Evolutionary conservation across 306 rosid genomes (phyloP).

Genomic region (Vachellia pachyceras): DNA sequence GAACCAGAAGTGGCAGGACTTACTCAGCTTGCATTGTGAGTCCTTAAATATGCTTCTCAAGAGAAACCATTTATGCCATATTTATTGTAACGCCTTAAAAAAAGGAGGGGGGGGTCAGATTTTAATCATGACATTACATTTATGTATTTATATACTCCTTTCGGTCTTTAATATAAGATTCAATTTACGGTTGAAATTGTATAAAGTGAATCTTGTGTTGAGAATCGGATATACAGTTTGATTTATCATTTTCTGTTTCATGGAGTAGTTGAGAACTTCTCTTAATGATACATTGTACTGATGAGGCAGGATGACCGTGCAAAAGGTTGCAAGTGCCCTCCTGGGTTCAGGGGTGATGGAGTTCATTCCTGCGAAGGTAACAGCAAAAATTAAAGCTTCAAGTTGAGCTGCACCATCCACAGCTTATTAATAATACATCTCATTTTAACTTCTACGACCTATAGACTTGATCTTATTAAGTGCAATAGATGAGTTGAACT

Average conservation of each 20-base stretch:
- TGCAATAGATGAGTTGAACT: neutral
- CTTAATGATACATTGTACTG: slow-evolving; percentile 25
- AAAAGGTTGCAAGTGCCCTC: slow-evolving; percentile 85
- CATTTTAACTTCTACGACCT: neutral
- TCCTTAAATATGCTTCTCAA: slow-evolving; percentile 8
- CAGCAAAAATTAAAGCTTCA: slow-evolving; percentile 1
- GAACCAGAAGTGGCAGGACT: slow-evolving; percentile 51
- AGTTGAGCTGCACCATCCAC: neutral
- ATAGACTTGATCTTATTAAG: neutral
- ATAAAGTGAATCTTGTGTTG: too few relatives aligned
- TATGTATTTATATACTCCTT: too few relatives aligned
- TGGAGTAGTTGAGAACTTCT: neutral
- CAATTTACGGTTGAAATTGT: too few relatives aligned
- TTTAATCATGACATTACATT: too few relatives aligned
- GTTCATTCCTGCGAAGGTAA: slow-evolving; percentile 78
- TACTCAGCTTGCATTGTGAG: slow-evolving; percentile 91
- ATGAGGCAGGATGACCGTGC: slow-evolving; percentile 63
- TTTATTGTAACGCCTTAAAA: too few relatives aligned
- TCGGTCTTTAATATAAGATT: too few relatives aligned
- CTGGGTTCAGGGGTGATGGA: slow-evolving; percentile 92
- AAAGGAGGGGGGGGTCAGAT: too few relatives aligned
- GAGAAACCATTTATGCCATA: neutral
- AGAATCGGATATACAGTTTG: neutral
- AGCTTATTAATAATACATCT: neutral
- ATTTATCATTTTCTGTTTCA: neutral